A percentile compares a stretch with the other conserved stretches of the same genome.
phyloP scores from a whole-genome alignment of 495 filamentous ascomycete species.

The Tuber magnatum region DNA sequence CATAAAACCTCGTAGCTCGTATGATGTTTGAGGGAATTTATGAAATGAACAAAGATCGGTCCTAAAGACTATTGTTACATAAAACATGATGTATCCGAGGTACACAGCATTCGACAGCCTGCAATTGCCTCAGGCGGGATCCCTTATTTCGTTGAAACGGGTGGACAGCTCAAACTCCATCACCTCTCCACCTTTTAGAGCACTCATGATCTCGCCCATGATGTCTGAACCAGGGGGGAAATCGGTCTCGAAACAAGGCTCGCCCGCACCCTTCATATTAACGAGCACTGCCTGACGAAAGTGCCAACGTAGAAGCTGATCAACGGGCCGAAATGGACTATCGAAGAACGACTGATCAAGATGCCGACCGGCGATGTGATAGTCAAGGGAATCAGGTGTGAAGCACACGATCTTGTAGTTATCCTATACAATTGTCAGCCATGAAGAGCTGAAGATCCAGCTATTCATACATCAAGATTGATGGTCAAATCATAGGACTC shows the following conservation, averaged over 20 bases:
- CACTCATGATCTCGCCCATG: too few species aligned
- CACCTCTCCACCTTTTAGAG: too few species aligned
- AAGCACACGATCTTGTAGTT: slow-evolving; percentile 44
- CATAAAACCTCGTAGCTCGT: neutral
- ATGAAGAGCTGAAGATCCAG: neutral
- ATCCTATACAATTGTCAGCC: slow-evolving; percentile 14
- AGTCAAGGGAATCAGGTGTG: slow-evolving; percentile 39
- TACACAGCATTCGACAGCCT: neutral
- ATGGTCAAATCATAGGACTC: neutral
- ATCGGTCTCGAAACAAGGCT: neutral
- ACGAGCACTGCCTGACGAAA: neutral
- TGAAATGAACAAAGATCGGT: neutral
- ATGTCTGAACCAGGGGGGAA: neutral
- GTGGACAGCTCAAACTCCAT: neutral
- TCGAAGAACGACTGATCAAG: slow-evolving; percentile 43
- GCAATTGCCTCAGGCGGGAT: neutral
- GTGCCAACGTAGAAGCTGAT: slow-evolving; percentile 3
- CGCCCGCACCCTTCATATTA: neutral
- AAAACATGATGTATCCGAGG: neutral
- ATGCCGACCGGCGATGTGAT: slow-evolving; percentile 39
- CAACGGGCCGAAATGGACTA: slow-evolving; percentile 40
- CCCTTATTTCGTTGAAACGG: slow-evolving; percentile 11
- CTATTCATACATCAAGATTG: neutral
- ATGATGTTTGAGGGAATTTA: neutral
- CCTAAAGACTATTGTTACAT: neutral